Base-by-base conservation (phyloP, 805 yeast genomes). In the Candida nonsorbophila region DNA sequence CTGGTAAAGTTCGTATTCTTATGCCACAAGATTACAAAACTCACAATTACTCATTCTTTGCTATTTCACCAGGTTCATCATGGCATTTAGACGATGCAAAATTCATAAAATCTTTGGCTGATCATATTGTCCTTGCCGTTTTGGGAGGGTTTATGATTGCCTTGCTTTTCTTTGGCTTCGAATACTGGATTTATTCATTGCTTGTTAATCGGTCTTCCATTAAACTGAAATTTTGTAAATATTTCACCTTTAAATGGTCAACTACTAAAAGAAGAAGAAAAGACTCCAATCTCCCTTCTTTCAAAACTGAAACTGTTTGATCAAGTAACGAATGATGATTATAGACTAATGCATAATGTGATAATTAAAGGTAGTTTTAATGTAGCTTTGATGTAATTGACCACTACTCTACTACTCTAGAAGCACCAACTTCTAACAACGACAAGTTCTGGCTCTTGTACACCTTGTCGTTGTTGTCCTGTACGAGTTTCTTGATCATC, bases 11-110 rank as follows among this genome's bases (percentile, higher is more conserved):
- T 12, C 63, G 84, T 42, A 74, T 86, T 26, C 58, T 87, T 44
- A 71, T 77, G 61, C 90, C 94, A 4, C 52, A 57, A 21, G 87
- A 82, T 51, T 84, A 84, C 55, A 83, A 82, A 49, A 62, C 72
- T 34, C 70, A 68, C 37, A 48, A 67, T 1, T 59, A 68, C 41
- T 71, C 87, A 0, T 83, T 84, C 51, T 87, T 88, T 55, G 67
- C 76, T 22, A 79, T 84, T 32, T 65, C 85, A 0, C 72, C 74
- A 32, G 97, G 97, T 25, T 84, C 94, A 0, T 83, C 94, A 15
- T 88, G 97, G 97, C 97, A 88, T 57, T 59, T 75, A 47, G 85
- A 79, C 41, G 97, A 88, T 54, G 95, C 96, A 7, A 69, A 76
- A 30, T 74, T 84, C 49, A 75, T 87, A 55, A 77, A 83, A 47